These are phyloP conservation scores for Bolboschoenoplectus hybrid DNA, from an alignment of 202 grass and related monocot species.

Conservation along the genomic window DNA sequence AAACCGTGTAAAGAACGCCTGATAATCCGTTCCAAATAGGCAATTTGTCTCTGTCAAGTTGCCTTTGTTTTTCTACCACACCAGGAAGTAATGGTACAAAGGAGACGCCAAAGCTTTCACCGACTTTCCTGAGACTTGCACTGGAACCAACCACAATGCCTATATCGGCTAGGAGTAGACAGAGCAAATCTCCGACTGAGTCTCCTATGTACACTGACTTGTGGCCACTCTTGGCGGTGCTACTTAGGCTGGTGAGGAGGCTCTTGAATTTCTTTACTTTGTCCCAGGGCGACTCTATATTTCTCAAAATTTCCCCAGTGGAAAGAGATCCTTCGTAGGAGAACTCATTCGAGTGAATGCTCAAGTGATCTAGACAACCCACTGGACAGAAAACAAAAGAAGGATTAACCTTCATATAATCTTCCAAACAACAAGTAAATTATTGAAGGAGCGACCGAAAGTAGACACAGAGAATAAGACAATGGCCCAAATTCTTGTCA, in stretches of 20 bases:
- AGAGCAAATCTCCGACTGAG: constrained; percentile 81
- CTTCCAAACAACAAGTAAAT: constrained; percentile 26
- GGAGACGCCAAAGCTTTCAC: constrained; percentile 78
- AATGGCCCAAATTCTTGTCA: neutral
- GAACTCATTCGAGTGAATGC: constrained; percentile 90
- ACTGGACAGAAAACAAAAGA: constrained; percentile 53
- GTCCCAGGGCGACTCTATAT: constrained; percentile 82
- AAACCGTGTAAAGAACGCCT: constrained; percentile 79
- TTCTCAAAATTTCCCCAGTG: constrained; percentile 72
- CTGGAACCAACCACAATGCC: constrained; percentile 87
- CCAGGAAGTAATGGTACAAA: constrained; percentile 74
- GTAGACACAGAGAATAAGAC: neutral
- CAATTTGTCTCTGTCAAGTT: constrained; percentile 43
- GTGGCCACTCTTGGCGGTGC: constrained; percentile 24
- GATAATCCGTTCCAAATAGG: constrained; percentile 58
- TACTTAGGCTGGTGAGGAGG: constrained; percentile 49
- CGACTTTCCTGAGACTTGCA: constrained; percentile 69
- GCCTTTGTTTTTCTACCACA: constrained; percentile 75
- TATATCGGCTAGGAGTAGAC: constrained; percentile 85
- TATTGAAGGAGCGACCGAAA: neutral
- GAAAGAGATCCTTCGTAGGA: constrained; percentile 80
- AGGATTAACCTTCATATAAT: neutral
- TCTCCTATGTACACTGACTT: constrained; percentile 82
- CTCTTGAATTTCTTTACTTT: constrained; percentile 77
- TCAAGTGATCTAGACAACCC: constrained; percentile 77